phyloP scores from a whole-genome alignment of 2,329 filamentous ascomycete genomes.

The Apiospora sp. region DNA sequence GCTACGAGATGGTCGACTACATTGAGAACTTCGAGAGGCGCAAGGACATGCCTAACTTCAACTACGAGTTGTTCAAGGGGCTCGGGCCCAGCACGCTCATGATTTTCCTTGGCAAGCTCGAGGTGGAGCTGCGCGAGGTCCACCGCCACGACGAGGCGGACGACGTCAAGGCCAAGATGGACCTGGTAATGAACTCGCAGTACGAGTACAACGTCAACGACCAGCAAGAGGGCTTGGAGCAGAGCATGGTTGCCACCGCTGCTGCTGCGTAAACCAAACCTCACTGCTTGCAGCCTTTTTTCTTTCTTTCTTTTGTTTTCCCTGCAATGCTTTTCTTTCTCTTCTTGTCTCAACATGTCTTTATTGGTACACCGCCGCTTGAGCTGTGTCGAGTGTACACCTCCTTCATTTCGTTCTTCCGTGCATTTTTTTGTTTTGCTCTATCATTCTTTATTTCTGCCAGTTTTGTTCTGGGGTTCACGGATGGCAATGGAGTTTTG shows the following conservation, averaged over 20 bases:
- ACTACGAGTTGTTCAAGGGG: neutral
- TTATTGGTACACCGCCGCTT: too few relatives aligned
- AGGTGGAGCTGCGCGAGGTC: conserved; percentile 9
- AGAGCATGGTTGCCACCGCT: neutral
- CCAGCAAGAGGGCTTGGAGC: neutral
- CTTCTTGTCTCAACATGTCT: too few relatives aligned
- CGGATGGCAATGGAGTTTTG: too few relatives aligned
- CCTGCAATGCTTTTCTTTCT: neutral
- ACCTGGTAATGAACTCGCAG: neutral
- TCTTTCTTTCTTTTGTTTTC: too few relatives aligned
- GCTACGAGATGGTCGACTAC: conserved; percentile 25
- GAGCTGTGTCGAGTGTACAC: too few relatives aligned
- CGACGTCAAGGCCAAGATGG: conserved; percentile 21
- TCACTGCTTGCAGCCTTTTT: neutral
- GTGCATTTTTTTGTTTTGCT: too few relatives aligned
- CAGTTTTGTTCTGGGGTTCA: too few relatives aligned
- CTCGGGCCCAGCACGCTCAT: neutral
- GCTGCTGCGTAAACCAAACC: too few relatives aligned
- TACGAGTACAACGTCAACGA: conserved; percentile 8
- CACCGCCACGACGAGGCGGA: neutral
- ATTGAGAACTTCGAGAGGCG: neutral
- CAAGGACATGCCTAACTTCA: neutral
- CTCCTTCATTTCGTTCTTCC: too few relatives aligned
- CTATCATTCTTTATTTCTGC: too few relatives aligned
- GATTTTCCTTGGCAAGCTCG: conserved; percentile 20